A percentile compares a stretch with the other conserved stretches of the same genome.
phyloP scores from a whole-genome alignment of 768 basidiomycete species.

The Mrakia gelida region DNA sequence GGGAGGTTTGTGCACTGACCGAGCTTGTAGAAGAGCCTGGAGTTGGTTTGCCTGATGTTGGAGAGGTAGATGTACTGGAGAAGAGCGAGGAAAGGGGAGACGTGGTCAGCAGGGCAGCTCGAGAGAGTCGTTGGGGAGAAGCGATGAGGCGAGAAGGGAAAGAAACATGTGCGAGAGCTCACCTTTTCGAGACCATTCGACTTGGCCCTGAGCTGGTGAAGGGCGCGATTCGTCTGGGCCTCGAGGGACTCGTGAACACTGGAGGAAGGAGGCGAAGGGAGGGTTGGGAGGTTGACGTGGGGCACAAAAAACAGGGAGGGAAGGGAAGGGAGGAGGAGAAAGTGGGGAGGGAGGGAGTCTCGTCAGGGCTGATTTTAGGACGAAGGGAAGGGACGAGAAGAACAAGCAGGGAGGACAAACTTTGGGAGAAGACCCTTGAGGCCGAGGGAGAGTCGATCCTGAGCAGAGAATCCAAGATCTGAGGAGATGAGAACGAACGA shows the following conservation, averaged over 20 bases:
- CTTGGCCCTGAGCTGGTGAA: slow-evolving; percentile 26
- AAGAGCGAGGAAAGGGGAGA: slow-evolving; percentile 37
- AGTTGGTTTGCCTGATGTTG: slow-evolving; percentile 66
- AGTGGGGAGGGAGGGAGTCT: neutral
- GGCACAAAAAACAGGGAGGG: neutral
- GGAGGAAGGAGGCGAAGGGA: neutral
- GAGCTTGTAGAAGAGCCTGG: slow-evolving; percentile 70
- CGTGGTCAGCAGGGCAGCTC: too few relatives aligned
- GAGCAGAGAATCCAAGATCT: slow-evolving; percentile 28
- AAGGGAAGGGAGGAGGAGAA: neutral
- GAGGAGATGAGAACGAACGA: neutral
- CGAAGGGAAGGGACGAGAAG: neutral
- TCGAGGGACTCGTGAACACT: slow-evolving; percentile 19
- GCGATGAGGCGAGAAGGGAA: slow-evolving; percentile 46
- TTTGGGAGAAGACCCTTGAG: slow-evolving; percentile 24
- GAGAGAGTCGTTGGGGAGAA: too few relatives aligned
- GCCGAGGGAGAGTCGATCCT: neutral
- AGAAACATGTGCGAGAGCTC: slow-evolving; percentile 51
- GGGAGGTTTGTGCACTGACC: slow-evolving; percentile 54
- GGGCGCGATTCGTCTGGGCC: slow-evolving; percentile 16
- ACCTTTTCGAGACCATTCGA: slow-evolving; percentile 58
- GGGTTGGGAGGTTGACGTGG: neutral
- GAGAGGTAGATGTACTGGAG: slow-evolving; percentile 81
- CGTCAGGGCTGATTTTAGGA: neutral
- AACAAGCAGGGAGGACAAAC: slow-evolving; percentile 4